Evolutionary conservation across 139 green algal genomes (phyloP).

Genomic region (Edaphochlamys debaryana): DNA sequence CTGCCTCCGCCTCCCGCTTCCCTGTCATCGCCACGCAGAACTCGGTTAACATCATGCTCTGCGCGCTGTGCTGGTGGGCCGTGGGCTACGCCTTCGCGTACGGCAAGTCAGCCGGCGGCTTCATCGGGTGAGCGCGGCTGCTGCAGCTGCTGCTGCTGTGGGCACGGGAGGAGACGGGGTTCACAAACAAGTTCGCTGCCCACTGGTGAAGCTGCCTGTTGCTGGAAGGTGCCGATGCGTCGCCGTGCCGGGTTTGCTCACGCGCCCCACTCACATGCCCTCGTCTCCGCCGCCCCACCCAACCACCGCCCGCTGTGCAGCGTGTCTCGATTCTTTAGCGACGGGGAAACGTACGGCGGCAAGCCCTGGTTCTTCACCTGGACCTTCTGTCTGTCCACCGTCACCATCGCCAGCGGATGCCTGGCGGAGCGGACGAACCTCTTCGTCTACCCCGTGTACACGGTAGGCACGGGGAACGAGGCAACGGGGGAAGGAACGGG

Average conservation of each 20-base stretch:
- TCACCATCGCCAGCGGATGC: slow-evolving; percentile 56
- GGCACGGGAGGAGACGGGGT: too few relatives aligned
- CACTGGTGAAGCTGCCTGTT: too few relatives aligned
- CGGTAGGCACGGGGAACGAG: neutral
- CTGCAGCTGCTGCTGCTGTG: too few relatives aligned
- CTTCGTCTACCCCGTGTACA: slow-evolving; percentile 47
- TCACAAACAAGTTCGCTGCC: too few relatives aligned
- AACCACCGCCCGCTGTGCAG: neutral
- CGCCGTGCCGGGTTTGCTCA: too few relatives aligned
- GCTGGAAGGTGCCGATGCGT: too few relatives aligned
- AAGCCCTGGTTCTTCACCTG: slow-evolving; percentile 63
- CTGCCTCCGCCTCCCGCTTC: too few relatives aligned
- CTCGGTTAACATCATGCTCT: slow-evolving; percentile 54
- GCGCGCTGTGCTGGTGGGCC: slow-evolving; percentile 64
- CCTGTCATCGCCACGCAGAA: too few relatives aligned
- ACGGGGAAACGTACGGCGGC: neutral
- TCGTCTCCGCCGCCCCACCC: too few relatives aligned
- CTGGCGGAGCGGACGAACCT: slow-evolving; percentile 57
- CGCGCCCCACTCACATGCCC: too few relatives aligned
- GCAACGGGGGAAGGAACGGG: too few relatives aligned
- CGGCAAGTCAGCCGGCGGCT: slow-evolving; percentile 48
- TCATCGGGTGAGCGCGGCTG: slow-evolving; percentile 70
- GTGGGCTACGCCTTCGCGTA: slow-evolving; percentile 79
- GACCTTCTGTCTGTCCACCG: slow-evolving; percentile 47
- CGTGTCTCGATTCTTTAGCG: slow-evolving; percentile 16